A percentile compares a stretch with the other conserved stretches of the same genome.
Evolutionary conservation across 208 protist genomes (phyloP).

Genomic region (Tritrichomonas musculus): DNA sequence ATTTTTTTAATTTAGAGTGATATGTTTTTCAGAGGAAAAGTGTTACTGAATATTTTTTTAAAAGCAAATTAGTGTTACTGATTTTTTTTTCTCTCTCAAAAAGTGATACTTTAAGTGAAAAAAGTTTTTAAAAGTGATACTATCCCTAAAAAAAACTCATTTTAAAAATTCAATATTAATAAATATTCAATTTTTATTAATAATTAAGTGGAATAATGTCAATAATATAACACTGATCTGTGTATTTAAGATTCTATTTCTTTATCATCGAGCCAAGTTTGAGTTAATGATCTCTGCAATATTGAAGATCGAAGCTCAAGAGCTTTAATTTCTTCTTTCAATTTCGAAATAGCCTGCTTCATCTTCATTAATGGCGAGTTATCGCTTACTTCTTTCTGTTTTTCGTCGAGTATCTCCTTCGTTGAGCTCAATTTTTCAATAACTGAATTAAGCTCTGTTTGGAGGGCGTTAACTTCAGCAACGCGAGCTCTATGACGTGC

Average conservation of each 20-base stretch:
- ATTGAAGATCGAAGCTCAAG: not conserved
- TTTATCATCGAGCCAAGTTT: constrained; percentile 13
- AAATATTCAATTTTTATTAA: too few relatives aligned
- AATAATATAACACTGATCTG: too few relatives aligned
- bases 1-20: too few relatives aligned
- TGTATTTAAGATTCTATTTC: not conserved
- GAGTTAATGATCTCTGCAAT: not conserved
- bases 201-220: too few relatives aligned
- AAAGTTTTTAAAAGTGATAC: too few relatives aligned
- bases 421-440: not conserved
- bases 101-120: too few relatives aligned
- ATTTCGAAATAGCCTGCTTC: not conserved
- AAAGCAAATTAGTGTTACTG: too few relatives aligned
- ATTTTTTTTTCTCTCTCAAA: too few relatives aligned
- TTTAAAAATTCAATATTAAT: too few relatives aligned
- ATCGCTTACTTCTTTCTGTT: constrained; percentile 15
- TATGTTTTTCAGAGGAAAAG: too few relatives aligned
- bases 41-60: too few relatives aligned
- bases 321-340: not conserved
- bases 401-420: not conserved
- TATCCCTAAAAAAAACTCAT: too few relatives aligned
- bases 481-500: not conserved
- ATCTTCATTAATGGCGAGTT: constrained; percentile 28
- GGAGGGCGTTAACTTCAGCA: not conserved
- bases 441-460: not conserved